phyloP scores from a whole-genome alignment of 768 basidiomycete genomes.

The Paxillus involutus region DNA sequence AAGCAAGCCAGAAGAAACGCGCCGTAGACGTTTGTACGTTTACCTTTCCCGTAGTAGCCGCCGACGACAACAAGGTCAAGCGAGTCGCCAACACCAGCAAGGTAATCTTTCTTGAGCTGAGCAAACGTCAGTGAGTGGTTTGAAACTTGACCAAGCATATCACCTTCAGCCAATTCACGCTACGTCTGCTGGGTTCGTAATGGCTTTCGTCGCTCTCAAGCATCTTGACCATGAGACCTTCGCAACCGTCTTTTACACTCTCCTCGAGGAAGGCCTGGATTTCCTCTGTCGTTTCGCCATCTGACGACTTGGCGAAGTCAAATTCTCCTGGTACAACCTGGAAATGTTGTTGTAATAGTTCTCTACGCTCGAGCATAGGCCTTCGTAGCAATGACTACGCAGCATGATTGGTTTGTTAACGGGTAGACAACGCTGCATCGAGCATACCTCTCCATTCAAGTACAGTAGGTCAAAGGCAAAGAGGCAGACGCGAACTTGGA shows the following conservation, averaged over 20 bases:
- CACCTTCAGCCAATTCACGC: conserved; percentile 98
- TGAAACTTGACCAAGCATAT: neutral
- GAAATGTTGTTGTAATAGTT: conserved; percentile 78
- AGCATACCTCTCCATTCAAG: conserved; percentile 86
- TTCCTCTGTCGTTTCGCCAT: conserved; percentile 87
- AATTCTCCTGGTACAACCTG: conserved; percentile 85
- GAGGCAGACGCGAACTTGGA: conserved; percentile 93
- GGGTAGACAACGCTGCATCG: neutral
- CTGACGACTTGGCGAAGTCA: conserved; percentile 88
- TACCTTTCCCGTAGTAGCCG: conserved; percentile 96
- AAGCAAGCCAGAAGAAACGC: conserved; percentile 98
- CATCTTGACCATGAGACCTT: conserved; percentile 99
- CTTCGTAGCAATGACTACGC: conserved; percentile 78
- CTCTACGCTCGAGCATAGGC: conserved; percentile 72
- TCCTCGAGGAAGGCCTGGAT: conserved; percentile 95
- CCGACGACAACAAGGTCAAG: conserved; percentile 98
- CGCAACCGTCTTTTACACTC: conserved; percentile 97
- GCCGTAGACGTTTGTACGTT: conserved; percentile 95
- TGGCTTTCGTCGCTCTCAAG: conserved; percentile 86
- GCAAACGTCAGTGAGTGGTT: conserved; percentile 1
- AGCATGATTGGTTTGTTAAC: neutral
- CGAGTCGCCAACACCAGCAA: conserved; percentile 95
- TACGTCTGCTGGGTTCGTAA: conserved; percentile 93
- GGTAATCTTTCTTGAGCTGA: conserved; percentile 98
- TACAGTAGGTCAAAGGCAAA: conserved; percentile 98